Evolutionary conservation across 768 basidiomycete species (phyloP).

Genomic region (Hemileccinum impolitum): DNA sequence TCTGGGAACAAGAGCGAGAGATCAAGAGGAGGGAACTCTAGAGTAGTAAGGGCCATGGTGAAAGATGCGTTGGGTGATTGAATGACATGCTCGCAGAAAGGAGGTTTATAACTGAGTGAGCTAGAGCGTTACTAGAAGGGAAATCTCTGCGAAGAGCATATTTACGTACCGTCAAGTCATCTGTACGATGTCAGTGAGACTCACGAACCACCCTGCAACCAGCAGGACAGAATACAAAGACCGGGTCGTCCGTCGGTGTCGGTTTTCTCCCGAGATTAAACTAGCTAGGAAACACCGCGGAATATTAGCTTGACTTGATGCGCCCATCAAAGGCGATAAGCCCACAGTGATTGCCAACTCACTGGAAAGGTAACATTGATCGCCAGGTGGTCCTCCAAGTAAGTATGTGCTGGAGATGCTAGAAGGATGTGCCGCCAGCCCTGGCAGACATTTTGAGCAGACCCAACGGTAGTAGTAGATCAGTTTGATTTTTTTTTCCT

Average conservation of each 20-base stretch:
- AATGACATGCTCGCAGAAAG: neutral
- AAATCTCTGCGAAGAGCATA: neutral
- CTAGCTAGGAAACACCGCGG: neutral
- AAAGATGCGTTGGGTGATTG: neutral
- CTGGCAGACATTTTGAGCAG: too few species aligned
- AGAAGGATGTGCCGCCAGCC: too few species aligned
- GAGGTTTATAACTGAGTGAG: slow-evolving; percentile 16
- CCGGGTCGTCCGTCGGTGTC: neutral
- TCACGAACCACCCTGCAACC: too few species aligned
- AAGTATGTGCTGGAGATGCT: too few species aligned
- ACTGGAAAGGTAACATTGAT: neutral
- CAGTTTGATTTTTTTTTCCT: too few species aligned
- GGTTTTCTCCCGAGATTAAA: neutral
- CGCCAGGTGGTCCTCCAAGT: too few species aligned
- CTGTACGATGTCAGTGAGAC: neutral
- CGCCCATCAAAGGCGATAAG: neutral
- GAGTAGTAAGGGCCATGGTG: neutral
- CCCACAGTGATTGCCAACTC: neutral
- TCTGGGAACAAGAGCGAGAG: slow-evolving; percentile 19
- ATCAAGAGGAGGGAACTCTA: slow-evolving; percentile 21
- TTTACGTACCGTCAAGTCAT: neutral
- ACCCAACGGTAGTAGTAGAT: too few species aligned
- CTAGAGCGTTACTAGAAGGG: neutral
- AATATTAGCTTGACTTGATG: neutral
- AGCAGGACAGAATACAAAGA: neutral